These are phyloP conservation scores for Paramicrosporidium saccamoebae DNA, from an alignment of 371 early-diverging fungal genomes.

Conservation along the genomic window DNA sequence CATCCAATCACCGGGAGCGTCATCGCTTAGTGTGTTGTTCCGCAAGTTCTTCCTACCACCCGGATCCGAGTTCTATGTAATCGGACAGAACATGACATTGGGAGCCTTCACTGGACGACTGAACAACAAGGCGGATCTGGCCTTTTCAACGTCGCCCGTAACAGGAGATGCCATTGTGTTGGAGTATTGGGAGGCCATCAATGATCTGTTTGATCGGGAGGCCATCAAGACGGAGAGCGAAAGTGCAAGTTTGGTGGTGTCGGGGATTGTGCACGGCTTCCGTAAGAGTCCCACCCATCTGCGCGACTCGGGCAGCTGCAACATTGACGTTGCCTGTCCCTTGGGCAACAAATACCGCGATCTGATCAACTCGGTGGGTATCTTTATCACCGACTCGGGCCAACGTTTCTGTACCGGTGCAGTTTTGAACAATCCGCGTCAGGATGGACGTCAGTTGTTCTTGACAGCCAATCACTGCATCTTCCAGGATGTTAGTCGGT, in stretches of 20 bases:
- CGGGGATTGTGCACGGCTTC: neutral
- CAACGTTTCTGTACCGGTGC: slow-evolving; percentile 13
- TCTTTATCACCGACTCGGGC: slow-evolving; percentile 9
- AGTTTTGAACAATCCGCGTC: slow-evolving; percentile 9
- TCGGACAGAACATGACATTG: slow-evolving; percentile 3
- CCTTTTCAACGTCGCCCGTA: slow-evolving; percentile 9
- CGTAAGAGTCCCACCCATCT: no score
- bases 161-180: slow-evolving; percentile 7
- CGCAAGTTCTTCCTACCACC: slow-evolving; percentile 8
- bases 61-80: slow-evolving; percentile 8
- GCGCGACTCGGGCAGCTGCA: slow-evolving; percentile 9
- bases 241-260: neutral
- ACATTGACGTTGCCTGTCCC: slow-evolving; percentile 11
- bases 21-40: slow-evolving; percentile 11
- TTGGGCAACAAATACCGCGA: slow-evolving; percentile 6
- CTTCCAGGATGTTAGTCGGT: slow-evolving; percentile 5
- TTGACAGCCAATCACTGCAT: slow-evolving; percentile 12
- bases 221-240: slow-evolving; percentile 1
- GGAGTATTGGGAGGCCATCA: slow-evolving; percentile 4
- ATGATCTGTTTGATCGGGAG: slow-evolving; percentile 1
- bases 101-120: slow-evolving; percentile 8
- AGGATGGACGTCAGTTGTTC: slow-evolving; percentile 12
- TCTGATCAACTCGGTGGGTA: slow-evolving; percentile 11
- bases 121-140: slow-evolving; percentile 7
- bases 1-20: slow-evolving; percentile 7